Evolutionary conservation across 2,329 filamentous ascomycete species (phyloP).

Genomic region (Verticillium longisporum): DNA sequence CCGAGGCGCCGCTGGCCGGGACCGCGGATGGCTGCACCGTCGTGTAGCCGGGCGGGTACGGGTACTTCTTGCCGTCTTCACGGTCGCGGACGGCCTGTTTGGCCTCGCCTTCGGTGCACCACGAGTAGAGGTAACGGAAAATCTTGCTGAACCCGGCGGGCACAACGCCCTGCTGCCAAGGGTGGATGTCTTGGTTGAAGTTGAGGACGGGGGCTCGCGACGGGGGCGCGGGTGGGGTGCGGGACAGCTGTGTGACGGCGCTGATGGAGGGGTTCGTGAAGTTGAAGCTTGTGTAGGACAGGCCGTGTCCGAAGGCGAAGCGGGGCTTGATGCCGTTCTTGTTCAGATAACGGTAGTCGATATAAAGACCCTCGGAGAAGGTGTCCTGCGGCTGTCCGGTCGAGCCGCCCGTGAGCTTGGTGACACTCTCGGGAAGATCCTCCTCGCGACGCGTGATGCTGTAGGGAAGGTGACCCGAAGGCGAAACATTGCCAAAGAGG

Average conservation of each 20-base stretch:
- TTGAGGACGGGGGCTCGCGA: slow-evolving; percentile 32
- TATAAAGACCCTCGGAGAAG: slow-evolving; percentile 75
- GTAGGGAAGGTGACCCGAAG: slow-evolving; percentile 78
- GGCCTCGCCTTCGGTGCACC: slow-evolving; percentile 39
- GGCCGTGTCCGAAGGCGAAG: slow-evolving; percentile 80
- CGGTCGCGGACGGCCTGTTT: slow-evolving; percentile 30
- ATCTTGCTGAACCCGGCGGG: slow-evolving; percentile 53
- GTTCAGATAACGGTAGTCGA: slow-evolving; percentile 89
- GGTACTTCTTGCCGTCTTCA: slow-evolving; percentile 33
- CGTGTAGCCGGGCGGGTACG: slow-evolving; percentile 62
- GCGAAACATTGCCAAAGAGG: slow-evolving; percentile 69
- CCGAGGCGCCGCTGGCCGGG: slow-evolving; percentile 60
- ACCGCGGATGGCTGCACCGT: slow-evolving; percentile 35
- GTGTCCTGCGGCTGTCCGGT: slow-evolving; percentile 74
- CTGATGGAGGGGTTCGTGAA: slow-evolving; percentile 45
- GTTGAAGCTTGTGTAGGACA: slow-evolving; percentile 72
- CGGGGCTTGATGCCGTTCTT: slow-evolving; percentile 65
- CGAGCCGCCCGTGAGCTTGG: slow-evolving; percentile 37
- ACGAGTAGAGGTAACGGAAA: slow-evolving; percentile 65
- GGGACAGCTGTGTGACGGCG: slow-evolving; percentile 34
- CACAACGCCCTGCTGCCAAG: slow-evolving; percentile 47
- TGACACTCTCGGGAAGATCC: slow-evolving; percentile 63
- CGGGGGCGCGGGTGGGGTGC: slow-evolving; percentile 24
- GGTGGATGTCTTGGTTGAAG: slow-evolving; percentile 45
- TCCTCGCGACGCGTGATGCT: slow-evolving; percentile 64